Conservation (phyloP, 179 eudicot species). For the Beta corolliflora region DNA sequence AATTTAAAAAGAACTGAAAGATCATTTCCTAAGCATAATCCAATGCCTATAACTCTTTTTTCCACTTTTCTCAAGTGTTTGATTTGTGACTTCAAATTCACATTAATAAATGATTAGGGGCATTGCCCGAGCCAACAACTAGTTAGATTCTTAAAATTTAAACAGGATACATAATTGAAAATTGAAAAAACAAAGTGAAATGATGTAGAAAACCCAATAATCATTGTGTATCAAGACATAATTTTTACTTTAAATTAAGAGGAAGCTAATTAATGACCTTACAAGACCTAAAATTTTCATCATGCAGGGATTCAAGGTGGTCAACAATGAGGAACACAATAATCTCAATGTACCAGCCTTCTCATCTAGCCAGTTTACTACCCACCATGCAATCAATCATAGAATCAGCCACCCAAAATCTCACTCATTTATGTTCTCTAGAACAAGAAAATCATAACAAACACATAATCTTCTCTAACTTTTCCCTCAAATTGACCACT, state of each 20-base stretch:
- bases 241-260: not conserved
- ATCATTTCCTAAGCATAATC: no score
- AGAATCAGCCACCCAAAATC: conserved; percentile 51
- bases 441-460: conserved; percentile 32
- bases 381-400: conserved; percentile 83
- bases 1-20: no score
- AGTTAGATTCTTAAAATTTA: no score
- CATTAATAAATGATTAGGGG: no score
- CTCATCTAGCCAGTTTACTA: conserved; percentile 74
- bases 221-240: no score
- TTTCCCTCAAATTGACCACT: conserved; percentile 75
- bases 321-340: conserved; percentile 90
- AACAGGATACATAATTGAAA: no score
- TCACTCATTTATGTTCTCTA: conserved; percentile 22
- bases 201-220: no score
- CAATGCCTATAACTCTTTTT: no score
- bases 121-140: no score
- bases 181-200: no score
- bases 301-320: conserved; percentile 87
- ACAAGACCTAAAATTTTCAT: not conserved
- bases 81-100: no score
- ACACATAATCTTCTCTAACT: conserved; percentile 59
- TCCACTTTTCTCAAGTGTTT: no score
- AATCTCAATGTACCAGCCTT: conserved; percentile 87
- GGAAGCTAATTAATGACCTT: not conserved